Evolutionary conservation across 805 yeast genomes (phyloP), one percentile per base, ranked within the genome.

Genomic region (Jamesozyma hellenica): DNA sequence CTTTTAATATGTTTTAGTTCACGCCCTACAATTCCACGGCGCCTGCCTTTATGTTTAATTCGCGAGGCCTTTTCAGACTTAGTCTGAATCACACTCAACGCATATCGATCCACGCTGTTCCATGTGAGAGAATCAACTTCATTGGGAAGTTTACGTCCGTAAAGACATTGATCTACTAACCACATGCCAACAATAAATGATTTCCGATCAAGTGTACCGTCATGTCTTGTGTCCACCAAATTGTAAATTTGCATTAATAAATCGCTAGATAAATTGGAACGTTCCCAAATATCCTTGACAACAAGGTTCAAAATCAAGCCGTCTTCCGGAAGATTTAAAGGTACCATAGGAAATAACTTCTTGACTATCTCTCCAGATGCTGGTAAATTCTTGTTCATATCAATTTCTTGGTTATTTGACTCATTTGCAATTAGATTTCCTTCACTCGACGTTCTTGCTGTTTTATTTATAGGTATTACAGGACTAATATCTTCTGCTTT

Each of bases 181-280:
- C 98, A 92, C 82, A 84, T 88, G 0, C 98, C 98, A n/a, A 88
- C 88, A 23, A 90, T 64, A 52, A 92, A 92, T 46, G 88, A 90
- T 28, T 77, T 79, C 44, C 84, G 74, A 48, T 79, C 82, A 40
- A 92, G 65, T 1, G 83, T 75, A 0, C 95, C 94, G 55, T 82
- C 92, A 33, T 66, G 60, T 46, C 77, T 59, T 39, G 64, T 70
- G 55, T 74, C 85, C 3, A 88, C 90, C 49, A 81, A 66, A 36
- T 77, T 73, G 86, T 86, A 85, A 23, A 79, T 78, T 36, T 74
- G 72, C 17, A 64, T 66, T 28, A 83, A 57, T 0, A 75, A 69
- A 25, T 79, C 84, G n/a, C 64, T 68, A 1, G 90, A 78, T 28
- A 92, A 66, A 48, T 77, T 70, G 17, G 94, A 82, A 36, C 98